Base-by-base conservation (phyloP, 805 yeast genomes). In the Saturnispora serradocipensis region DNA sequence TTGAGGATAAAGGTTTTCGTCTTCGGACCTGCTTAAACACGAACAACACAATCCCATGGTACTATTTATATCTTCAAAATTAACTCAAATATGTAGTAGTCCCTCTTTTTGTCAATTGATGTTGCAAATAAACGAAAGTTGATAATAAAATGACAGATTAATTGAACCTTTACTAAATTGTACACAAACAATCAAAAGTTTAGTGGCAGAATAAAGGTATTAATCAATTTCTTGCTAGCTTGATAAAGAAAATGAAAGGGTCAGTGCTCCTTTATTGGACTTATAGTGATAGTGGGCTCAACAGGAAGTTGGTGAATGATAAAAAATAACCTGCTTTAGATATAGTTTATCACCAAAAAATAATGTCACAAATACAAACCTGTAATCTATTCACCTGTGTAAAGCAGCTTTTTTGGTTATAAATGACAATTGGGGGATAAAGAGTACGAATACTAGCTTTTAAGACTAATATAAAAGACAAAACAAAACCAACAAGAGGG, bases 1-100 rank as follows among this genome's bases (percentile, higher is more conserved):
- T 39, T 91, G 95, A 56, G 86, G 91, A 71, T 78, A 84, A 56
- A 78, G 71, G 60, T 79, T 81, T 56, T 79, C 82, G 47, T 77
- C 70, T 48, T 73, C 76, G 45, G 65, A 56, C 67, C 64, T 54
- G 49, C 65, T 48, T 32, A 71, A 57, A 60, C 80, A 75, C 64
- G 81, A 75, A 57, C 77, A 75, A 60, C 82, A 75, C 50, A 67
- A 65, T 57, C 83, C 83, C 83, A 78, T 78, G 25, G 32, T 40
- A n/a, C 20, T 16, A 38, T 38, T 15, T 18, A 10, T n/a, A 18
- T 16, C 42, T 18, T 18, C 20, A 9, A 18, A 38, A 18, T 18
- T 38, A 11, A 38, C 4, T n/a, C 22, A 38, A 18, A 8, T 16
- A 11, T 38, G 22, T 5, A 10, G 9, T 1, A 9, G 34, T 11